phyloP scores from a whole-genome alignment of 768 basidiomycete genomes.

The Amanita rimosa region DNA sequence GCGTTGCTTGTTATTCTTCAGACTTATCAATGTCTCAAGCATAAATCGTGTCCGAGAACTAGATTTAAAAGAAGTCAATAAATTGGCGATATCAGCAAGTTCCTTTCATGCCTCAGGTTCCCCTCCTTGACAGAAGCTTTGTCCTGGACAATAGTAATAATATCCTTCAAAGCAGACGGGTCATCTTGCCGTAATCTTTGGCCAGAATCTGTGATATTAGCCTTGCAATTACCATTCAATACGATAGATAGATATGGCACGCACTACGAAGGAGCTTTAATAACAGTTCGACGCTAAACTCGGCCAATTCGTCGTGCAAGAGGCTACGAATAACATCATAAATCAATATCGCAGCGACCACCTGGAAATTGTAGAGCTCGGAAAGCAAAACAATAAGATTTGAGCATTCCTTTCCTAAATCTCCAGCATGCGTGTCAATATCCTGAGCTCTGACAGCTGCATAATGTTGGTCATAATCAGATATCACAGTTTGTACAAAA shows the following conservation, averaged over 20 bases:
- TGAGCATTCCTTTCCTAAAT: conserved; percentile 73
- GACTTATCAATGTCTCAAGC: conserved; percentile 85
- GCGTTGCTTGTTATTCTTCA: conserved; percentile 84
- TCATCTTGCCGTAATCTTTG: conserved; percentile 87
- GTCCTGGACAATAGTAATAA: conserved; percentile 70
- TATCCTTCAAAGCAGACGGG: conserved; percentile 85
- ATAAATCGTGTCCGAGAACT: conserved; percentile 92
- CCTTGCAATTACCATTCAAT: not conserved
- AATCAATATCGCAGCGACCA: conserved; percentile 78
- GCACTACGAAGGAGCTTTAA: conserved; percentile 76
- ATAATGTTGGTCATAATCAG: conserved; percentile 54
- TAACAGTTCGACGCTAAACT: conserved; percentile 78
- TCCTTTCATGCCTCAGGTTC: conserved; percentile 35
- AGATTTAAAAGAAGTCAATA: not conserved
- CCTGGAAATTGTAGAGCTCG: conserved; percentile 94
- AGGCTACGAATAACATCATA: conserved; percentile 83
- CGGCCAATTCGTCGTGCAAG: conserved; percentile 50
- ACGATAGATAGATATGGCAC: conserved; percentile 13
- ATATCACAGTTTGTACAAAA: conserved; percentile 66
- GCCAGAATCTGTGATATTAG: conserved; percentile 60
- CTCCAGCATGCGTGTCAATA: conserved; percentile 15
- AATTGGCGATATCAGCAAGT: not conserved
- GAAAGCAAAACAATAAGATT: conserved; percentile 84
- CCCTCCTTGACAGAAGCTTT: conserved; percentile 46
- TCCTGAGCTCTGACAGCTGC: conserved; percentile 16